Percentiles rank a stretch among this genome's conserved stretches.
Conservation (phyloP, 768 basidiomycete species). For the Suillus plorans region DNA sequence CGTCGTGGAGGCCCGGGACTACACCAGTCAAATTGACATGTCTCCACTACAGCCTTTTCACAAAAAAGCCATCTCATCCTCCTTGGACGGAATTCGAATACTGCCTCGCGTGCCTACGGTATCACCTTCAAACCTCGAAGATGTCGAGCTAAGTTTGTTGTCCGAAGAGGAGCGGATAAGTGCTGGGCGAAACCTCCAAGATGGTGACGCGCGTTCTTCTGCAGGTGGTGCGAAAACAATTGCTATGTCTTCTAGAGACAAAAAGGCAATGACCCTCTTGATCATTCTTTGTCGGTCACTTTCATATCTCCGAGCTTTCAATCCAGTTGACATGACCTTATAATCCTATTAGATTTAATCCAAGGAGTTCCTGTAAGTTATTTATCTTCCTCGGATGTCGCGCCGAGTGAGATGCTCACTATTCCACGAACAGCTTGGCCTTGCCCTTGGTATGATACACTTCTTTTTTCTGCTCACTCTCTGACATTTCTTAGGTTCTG, state of each 20-base stretch:
- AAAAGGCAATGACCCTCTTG: conserved; percentile 79
- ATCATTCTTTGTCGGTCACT: conserved; percentile 79
- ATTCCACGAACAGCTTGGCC: conserved; percentile 57
- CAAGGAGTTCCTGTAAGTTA: conserved; percentile 86
- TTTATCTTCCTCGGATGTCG: conserved; percentile 10
- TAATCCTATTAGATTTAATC: conserved; percentile 53
- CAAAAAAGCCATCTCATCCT: conserved; percentile 55
- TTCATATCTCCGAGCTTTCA: conserved; percentile 7
- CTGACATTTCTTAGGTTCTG: conserved; percentile 60
- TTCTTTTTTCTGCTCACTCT: conserved; percentile 8
- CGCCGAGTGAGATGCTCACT: conserved; percentile 1
- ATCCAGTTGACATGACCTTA: conserved; percentile 16
- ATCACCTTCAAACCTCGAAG: conserved; percentile 41
- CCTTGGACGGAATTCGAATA: conserved; percentile 58
- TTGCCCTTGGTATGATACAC: conserved; percentile 70
- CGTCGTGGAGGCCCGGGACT: conserved; percentile 32
- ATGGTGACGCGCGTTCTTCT: conserved; percentile 33
- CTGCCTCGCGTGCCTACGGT: conserved; percentile 46
- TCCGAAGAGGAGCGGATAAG: conserved; percentile 53
- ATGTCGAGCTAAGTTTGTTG: conserved; percentile 62
- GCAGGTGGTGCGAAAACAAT: conserved; percentile 38
- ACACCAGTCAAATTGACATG: conserved; percentile 24
- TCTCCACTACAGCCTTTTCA: conserved; percentile 30
- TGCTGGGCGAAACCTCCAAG: conserved; percentile 44
- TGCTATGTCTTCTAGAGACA: conserved; percentile 71